Conservation (phyloP, 768 basidiomycete species). For the Fistulinella prunicolor region DNA sequence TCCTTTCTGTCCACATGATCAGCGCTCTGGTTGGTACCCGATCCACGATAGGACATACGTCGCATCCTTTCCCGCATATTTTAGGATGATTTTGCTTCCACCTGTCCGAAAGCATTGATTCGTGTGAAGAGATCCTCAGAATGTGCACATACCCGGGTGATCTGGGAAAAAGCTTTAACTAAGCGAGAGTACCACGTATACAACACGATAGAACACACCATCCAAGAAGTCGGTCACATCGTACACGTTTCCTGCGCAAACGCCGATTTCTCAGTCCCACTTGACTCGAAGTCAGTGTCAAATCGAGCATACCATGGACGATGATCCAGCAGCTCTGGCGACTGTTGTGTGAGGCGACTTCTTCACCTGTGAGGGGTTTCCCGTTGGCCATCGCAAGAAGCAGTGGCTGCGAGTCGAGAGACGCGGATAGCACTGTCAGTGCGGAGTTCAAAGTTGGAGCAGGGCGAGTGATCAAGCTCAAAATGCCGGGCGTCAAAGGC, state of each 20-base stretch:
- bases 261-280: background rate
- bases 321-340: constrained; percentile 80
- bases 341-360: constrained; percentile 53
- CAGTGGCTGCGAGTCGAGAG: background rate
- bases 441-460: background rate
- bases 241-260: constrained; percentile 60
- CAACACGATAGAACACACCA: constrained; percentile 37
- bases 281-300: background rate
- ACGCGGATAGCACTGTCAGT: no score
- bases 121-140: no score
- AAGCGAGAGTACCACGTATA: background rate
- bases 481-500: no score
- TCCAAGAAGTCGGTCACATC: constrained; percentile 79
- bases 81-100: constrained; percentile 80
- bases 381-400: constrained; percentile 11
- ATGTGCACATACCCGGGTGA: constrained; percentile 54
- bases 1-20: constrained; percentile 47
- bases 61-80: constrained; percentile 88
- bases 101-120: constrained; percentile 38
- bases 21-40: background rate
- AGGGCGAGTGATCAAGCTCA: no score
- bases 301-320: constrained; percentile 58
- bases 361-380: constrained; percentile 40
- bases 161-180: constrained; percentile 35
- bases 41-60: constrained; percentile 50